A percentile compares a stretch with the other conserved stretches of the same genome.
Conservation (phyloP, 176 grass and related monocot genomes). For the Juncus effusus region DNA sequence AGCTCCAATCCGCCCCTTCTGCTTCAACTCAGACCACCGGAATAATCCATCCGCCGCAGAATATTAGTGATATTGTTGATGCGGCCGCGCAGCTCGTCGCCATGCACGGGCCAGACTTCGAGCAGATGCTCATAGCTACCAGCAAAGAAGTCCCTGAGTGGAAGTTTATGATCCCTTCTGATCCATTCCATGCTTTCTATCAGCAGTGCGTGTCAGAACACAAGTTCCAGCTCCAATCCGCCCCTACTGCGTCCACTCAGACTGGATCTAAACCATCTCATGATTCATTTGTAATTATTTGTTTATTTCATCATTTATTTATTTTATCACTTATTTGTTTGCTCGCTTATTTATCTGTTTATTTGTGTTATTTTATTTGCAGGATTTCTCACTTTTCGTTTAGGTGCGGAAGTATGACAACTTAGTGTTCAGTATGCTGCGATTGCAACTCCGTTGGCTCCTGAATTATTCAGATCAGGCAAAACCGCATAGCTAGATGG, state of each 20-base stretch:
- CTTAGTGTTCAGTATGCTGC: too few relatives aligned
- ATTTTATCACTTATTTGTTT: too few relatives aligned
- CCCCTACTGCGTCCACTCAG: conserved; percentile 20
- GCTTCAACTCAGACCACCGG: conserved; percentile 48
- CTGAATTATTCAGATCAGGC: not conserved
- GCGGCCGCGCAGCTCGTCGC: conserved; percentile 83
- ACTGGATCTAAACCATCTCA: conserved; percentile 10
- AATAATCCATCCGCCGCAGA: conserved; percentile 92
- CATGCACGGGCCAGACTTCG: conserved; percentile 64
- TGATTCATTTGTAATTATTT: too few relatives aligned
- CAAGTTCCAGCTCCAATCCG: conserved; percentile 26
- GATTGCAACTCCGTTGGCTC: not conserved
- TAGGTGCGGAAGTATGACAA: too few relatives aligned
- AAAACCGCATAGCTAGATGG: conserved; percentile 40
- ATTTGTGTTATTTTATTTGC: too few relatives aligned
- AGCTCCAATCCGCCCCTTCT: conserved; percentile 68
- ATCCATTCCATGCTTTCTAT: conserved; percentile 87
- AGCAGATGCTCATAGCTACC: conserved; percentile 38
- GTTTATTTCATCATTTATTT: too few relatives aligned
- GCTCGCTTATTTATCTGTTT: too few relatives aligned
- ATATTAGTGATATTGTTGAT: conserved; percentile 77
- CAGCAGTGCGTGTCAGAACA: conserved; percentile 64
- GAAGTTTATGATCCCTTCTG: conserved; percentile 75
- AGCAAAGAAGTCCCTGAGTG: conserved; percentile 80
- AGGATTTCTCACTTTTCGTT: too few relatives aligned